phyloP scores from a whole-genome alignment of 2,329 filamentous ascomycete species.

The Achaetomium macrosporum region DNA sequence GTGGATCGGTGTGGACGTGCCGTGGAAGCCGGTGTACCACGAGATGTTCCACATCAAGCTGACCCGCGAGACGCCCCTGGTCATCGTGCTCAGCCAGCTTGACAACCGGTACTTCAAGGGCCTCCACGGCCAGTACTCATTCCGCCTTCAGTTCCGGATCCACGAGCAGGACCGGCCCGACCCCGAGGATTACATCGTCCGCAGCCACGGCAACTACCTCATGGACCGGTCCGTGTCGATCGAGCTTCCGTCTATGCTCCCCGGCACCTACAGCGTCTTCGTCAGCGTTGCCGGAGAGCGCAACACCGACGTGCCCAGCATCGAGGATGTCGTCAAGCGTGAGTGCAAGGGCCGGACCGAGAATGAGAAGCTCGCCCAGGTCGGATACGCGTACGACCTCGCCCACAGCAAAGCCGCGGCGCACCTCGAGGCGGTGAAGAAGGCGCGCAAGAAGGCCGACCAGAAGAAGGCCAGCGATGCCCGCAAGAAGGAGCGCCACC shows the following conservation, averaged over 20 bases:
- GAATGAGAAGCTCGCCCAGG: conserved; percentile 69
- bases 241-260: conserved; percentile 63
- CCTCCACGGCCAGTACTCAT: conserved; percentile 51
- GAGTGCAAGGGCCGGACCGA: conserved; percentile 58
- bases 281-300: conserved; percentile 68
- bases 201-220: conserved; percentile 47
- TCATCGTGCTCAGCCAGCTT: conserved; percentile 52
- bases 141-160: conserved; percentile 49
- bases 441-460: conserved; percentile 42
- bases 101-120: conserved; percentile 54
- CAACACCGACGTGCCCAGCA: conserved; percentile 41
- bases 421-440: conserved; percentile 38
- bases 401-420: conserved; percentile 55
- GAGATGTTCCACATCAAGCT: conserved; percentile 51
- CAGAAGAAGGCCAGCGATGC: conserved; percentile 43
- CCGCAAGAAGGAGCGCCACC: conserved; percentile 38
- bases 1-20: conserved; percentile 40
- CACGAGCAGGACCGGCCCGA: conserved; percentile 40
- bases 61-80: conserved; percentile 43
- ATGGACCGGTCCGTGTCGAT: conserved; percentile 72
- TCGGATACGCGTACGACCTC: conserved; percentile 65
- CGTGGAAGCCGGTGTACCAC: conserved; percentile 51
- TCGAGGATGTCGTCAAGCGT: conserved; percentile 62
- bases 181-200: conserved; percentile 48
- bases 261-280: conserved; percentile 68